Evolutionary conservation across 2,329 filamentous ascomycete genomes (phyloP).

Genomic region (Cadophora malorum): DNA sequence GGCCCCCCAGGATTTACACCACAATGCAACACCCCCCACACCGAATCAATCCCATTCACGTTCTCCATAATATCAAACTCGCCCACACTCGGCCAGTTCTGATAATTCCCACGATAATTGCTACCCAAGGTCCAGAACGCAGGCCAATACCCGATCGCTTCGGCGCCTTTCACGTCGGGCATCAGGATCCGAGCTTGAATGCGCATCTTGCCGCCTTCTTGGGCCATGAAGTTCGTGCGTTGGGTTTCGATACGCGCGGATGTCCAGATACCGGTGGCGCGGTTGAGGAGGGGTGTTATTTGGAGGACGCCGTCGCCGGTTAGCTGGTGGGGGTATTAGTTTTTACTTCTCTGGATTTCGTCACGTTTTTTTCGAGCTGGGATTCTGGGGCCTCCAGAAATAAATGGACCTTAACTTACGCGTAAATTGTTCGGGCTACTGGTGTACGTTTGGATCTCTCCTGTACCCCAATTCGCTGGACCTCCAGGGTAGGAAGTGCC

Average conservation of each 20-base stretch:
- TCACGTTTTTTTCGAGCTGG: too few species aligned
- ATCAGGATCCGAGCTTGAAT: constrained; percentile 48
- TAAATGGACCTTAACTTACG: constrained; percentile 20
- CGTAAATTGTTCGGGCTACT: constrained; percentile 48
- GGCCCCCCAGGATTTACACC: constrained; percentile 9
- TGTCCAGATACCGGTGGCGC: constrained; percentile 47
- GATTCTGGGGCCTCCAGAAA: too few species aligned
- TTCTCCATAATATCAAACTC: constrained; percentile 21
- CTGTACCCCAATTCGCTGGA: constrained; percentile 53
- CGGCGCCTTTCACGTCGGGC: constrained; percentile 1
- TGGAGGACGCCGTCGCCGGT: constrained; percentile 48
- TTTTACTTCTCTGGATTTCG: not conserved
- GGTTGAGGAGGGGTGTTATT: constrained; percentile 45
- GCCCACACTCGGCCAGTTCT: constrained; percentile 12
- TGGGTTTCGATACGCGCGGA: constrained; percentile 53
- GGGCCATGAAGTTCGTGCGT: constrained; percentile 46
- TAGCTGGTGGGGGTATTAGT: constrained; percentile 35
- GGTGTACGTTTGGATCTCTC: constrained; percentile 56
- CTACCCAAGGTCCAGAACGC: constrained; percentile 2
- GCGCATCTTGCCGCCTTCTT: constrained; percentile 45
- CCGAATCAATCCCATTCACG: constrained; percentile 10
- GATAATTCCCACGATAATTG: constrained; percentile 7
- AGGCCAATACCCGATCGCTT: constrained; percentile 9
- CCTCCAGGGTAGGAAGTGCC: constrained; percentile 14
- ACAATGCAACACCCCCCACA: constrained; percentile 6